Conservation (phyloP, 73 alveolate species). For the Tetrahymena elliotti region DNA sequence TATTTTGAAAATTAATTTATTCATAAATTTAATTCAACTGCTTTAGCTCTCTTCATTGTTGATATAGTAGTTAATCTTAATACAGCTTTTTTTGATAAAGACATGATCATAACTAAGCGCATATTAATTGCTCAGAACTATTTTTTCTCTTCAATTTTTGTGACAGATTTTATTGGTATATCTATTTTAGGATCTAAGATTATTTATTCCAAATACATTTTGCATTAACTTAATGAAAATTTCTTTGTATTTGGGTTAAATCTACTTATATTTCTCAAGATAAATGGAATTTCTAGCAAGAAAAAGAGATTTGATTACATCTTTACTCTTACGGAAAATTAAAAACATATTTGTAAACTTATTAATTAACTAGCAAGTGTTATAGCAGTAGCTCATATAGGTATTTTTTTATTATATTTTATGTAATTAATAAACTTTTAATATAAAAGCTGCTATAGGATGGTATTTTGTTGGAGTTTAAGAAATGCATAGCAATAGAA, state of each 20-base stretch:
- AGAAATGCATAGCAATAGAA: not conserved
- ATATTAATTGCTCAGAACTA: not conserved
- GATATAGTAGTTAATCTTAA: not conserved
- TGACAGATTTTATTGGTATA: not conserved
- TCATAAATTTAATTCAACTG: not conserved
- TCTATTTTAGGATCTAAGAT: not conserved
- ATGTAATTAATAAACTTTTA: not conserved
- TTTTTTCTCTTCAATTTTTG: not conserved
- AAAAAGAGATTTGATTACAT: not conserved
- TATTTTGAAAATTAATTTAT: not conserved
- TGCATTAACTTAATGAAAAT: not conserved
- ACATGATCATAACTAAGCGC: not conserved
- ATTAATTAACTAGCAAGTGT: not conserved
- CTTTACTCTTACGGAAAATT: not conserved
- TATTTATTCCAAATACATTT: not conserved
- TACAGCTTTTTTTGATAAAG: not conserved
- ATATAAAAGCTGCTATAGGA: not conserved
- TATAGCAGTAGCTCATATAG: not conserved
- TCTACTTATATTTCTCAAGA: not conserved
- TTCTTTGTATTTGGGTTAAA: not conserved
- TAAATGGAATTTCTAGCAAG: not conserved
- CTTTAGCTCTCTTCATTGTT: not conserved
- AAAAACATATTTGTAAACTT: not conserved
- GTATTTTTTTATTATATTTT: not conserved
- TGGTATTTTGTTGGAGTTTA: not conserved